Base-by-base conservation (phyloP, 2,329 filamentous ascomycete genomes). In the Aurifilum marmelostoma region DNA sequence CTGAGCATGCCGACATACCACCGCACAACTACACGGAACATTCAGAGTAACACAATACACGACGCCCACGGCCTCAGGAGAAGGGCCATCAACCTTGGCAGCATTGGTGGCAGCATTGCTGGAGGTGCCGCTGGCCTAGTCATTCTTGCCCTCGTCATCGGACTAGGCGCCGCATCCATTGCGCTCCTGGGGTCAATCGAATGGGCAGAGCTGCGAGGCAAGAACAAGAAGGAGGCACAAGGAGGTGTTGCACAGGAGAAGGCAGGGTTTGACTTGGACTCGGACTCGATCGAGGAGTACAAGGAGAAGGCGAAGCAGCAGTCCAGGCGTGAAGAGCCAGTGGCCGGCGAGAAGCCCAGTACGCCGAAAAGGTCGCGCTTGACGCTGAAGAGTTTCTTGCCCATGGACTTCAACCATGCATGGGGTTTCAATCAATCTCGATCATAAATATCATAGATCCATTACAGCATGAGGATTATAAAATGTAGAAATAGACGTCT, bases 91-190 rank as follows among this genome's bases (percentile, higher is more conserved):
- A 32, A 32, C 2, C 2, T 63, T 29, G 24, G 52, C 41, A 50
- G 24, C 61, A 27, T 29, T 18, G 12, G 11, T 14, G 6, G 59
- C 39, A 32, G 1, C 27, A 12, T 50, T 7, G 58, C 63, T 1
- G 69, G 69, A 3, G 64, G 58, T 3, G 69, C 61, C 3, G 24
- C 63, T 18, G 69, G 54, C 0, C 56, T 71, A 0, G 65, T 71
- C 21, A 39, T 54, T 12, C 12, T 71, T 9, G 65, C 67, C 5
- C 69, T 71, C 5, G 32, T 69, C 52, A 41, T 67, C 16, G 69
- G 69, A 12, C 43, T 71, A 4, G 69, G 69, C 5, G 60, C 69
- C n/a, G 69, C 69, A 32, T 69, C 69, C 0, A 65, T 71, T 8
- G 69, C 69, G 1, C 24, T 71, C 2, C 50, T 43, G 1, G 69